phyloP scores from a whole-genome alignment of 2,329 filamentous ascomycete genomes.

The Aspergillus brasiliensis region DNA sequence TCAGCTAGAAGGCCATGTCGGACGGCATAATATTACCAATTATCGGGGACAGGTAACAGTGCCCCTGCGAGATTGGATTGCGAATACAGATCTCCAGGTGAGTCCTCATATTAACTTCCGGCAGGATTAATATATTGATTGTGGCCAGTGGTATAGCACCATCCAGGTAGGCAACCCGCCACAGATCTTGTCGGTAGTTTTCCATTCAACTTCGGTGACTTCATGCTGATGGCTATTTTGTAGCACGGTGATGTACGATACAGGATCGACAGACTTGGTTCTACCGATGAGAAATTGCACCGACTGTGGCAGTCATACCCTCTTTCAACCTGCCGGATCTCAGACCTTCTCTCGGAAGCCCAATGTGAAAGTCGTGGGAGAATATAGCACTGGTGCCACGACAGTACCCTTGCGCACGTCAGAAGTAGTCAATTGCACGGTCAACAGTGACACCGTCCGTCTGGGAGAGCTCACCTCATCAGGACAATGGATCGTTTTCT shows the following conservation, averaged over 20 bases:
- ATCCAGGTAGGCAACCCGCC: neutral
- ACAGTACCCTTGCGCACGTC: neutral
- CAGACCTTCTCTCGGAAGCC: neutral
- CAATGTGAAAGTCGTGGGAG: neutral
- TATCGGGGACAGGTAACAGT: neutral
- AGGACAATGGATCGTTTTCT: neutral
- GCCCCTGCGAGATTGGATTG: neutral
- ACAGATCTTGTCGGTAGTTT: neutral
- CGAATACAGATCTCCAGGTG: neutral
- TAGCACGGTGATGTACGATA: neutral
- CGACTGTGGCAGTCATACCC: neutral
- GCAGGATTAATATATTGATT: neutral
- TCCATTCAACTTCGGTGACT: neutral
- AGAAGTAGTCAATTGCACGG: neutral
- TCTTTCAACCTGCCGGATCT: neutral
- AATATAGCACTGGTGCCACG: neutral
- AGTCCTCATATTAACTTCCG: neutral
- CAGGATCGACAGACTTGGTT: neutral
- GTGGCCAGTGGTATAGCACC: neutral
- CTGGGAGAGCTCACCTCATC: neutral
- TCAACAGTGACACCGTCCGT: neutral
- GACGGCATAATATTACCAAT: neutral
- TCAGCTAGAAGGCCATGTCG: neutral
- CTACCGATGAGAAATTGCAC: neutral
- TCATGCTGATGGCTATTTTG: neutral